Evolutionary conservation across 768 basidiomycete genomes (phyloP).

Genomic region (Polyporus arcularius): DNA sequence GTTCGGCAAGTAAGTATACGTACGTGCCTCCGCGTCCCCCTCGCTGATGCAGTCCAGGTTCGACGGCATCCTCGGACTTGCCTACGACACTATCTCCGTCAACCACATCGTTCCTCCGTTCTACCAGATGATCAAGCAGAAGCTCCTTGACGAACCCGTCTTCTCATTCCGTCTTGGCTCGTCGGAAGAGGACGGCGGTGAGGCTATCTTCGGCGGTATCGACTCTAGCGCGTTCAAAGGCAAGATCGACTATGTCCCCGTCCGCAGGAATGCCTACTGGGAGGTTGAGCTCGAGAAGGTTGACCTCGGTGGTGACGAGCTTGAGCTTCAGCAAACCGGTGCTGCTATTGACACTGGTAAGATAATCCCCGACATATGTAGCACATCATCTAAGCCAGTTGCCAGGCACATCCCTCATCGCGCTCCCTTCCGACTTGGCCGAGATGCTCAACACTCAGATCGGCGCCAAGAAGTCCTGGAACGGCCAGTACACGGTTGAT

Average conservation of each 20-base stretch:
- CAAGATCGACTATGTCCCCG: slow-evolving; percentile 81
- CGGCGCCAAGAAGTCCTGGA: slow-evolving; percentile 93
- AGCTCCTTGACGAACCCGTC: slow-evolving; percentile 79
- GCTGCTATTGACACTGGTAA: slow-evolving; percentile 88
- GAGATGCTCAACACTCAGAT: slow-evolving; percentile 98
- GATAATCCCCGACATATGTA: slow-evolving; percentile 1
- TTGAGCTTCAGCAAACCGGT: slow-evolving; percentile 92
- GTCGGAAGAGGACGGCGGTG: slow-evolving; percentile 87
- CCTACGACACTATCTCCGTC: slow-evolving; percentile 93
- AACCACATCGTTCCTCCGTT: slow-evolving; percentile 93
- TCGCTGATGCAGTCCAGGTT: slow-evolving; percentile 52
- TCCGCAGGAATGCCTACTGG: slow-evolving; percentile 97
- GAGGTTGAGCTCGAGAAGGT: slow-evolving; percentile 93
- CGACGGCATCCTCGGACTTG: slow-evolving; percentile 94
- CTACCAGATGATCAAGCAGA: slow-evolving; percentile 86
- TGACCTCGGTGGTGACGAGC: slow-evolving; percentile 78
- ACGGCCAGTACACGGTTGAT: slow-evolving; percentile 91
- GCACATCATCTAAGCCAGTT: neutral
- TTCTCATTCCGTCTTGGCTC: slow-evolving; percentile 94
- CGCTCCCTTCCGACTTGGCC: slow-evolving; percentile 89
- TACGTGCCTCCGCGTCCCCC: neutral
- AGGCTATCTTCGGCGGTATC: slow-evolving; percentile 90
- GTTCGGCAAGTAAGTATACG: slow-evolving; percentile 77
- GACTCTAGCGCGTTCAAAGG: slow-evolving; percentile 78
- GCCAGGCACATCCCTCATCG: slow-evolving; percentile 90